Conservation (phyloP, 2,329 filamentous ascomycete genomes). For the Endoconidiophora laricicola region DNA sequence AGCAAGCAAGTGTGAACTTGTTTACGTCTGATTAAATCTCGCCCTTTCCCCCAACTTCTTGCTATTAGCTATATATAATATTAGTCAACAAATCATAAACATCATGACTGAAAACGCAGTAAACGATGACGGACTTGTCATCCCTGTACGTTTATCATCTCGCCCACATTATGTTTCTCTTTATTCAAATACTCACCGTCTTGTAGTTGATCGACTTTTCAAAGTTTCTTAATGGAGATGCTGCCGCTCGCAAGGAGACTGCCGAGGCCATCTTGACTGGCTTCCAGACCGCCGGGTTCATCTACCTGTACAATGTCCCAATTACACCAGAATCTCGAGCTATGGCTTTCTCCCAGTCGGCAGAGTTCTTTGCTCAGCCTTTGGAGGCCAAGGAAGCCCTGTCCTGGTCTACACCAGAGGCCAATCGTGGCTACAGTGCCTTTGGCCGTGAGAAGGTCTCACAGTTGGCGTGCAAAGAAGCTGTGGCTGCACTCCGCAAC, state of each 20-base stretch:
- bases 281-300: slow-evolving; percentile 75
- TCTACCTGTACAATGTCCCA: slow-evolving; percentile 71
- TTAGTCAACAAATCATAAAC: slow-evolving; percentile 14
- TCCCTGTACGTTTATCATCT: slow-evolving; percentile 28
- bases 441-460: slow-evolving; percentile 57
- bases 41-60: no score
- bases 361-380: slow-evolving; percentile 52
- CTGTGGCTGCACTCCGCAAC: slow-evolving; percentile 41
- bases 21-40: neutral
- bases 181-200: slow-evolving; percentile 7
- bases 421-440: slow-evolving; percentile 58
- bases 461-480: slow-evolving; percentile 32
- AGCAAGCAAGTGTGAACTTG: no score
- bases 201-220: slow-evolving; percentile 62
- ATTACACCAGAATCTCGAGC: slow-evolving; percentile 43
- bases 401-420: slow-evolving; percentile 53
- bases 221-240: slow-evolving; percentile 47
- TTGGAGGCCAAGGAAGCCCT: slow-evolving; percentile 45
- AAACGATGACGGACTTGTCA: slow-evolving; percentile 34
- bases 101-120: slow-evolving; percentile 29
- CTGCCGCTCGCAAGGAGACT: slow-evolving; percentile 42
- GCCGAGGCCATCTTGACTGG: slow-evolving; percentile 59
- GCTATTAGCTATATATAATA: no score
- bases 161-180: slow-evolving; percentile 14
- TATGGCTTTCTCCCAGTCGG: slow-evolving; percentile 49